Evolutionary conservation across 78 protist species (phyloP), one percentile per base, ranked within the genome.

Genomic region (Dictyostelium capitatum): DNA sequence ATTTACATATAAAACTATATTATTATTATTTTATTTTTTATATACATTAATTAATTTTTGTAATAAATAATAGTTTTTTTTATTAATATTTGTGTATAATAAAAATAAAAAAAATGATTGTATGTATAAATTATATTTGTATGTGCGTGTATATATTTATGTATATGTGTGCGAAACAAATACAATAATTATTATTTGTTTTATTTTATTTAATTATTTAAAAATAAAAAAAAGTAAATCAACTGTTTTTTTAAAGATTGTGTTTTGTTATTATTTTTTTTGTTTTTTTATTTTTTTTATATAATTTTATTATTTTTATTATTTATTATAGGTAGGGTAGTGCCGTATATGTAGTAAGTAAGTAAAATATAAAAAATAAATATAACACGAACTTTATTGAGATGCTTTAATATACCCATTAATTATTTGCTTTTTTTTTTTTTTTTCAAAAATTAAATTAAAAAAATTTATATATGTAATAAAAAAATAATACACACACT

Each of bases 201-300:
- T 59, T 59, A 15, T 59, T 59, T 59, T 12, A n/a, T 23, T 23
- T 59, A 59, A 7, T 59, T 56, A n/a, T 56, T 20, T 7, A 56
- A 56, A 56, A 59, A 59, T 23, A 59, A 59, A 59, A 59, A 59
- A 59, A 59, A 59, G 69, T 59, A 59, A 59, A 59, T 30, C 25
- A 59, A 59, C 69, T 59, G 69, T 59, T 23, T 37, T n/a, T 37
- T 59, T 59, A 59, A 59, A 59, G 69, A 59, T 59, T 59, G n/a
- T 59, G n/a, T 59, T 59, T 59, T 59, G 32, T 59, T 59, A 59
- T 59, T 59, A 30, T 59, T 23, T 59, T 59, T 59, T 23, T 53
- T n/a, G n/a, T 6, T 56, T 56, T 20, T 56, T 17, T 17, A 54
- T 54, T 54, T 54, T 56, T 56, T 56, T 56, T 17, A 56, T 20